Percentiles rank a stretch among this genome's conserved stretches.
These are phyloP conservation scores for Cadophora sp. DNA, from an alignment of 2,329 filamentous ascomycete species.

Conservation along the genomic window DNA sequence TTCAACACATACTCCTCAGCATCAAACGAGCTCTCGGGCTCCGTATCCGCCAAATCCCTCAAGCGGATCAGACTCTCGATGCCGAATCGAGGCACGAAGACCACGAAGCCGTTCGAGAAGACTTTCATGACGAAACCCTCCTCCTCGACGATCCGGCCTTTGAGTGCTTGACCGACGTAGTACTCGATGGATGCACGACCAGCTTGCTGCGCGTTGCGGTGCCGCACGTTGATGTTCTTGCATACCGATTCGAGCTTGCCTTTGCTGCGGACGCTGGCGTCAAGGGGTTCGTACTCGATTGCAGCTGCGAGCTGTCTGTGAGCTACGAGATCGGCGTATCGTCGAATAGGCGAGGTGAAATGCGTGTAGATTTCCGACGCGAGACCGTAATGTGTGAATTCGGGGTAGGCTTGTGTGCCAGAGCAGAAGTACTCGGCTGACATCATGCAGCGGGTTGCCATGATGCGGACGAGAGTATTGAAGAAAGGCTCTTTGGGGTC, in stretches of 20 bases:
- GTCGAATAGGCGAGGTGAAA: constrained; percentile 95
- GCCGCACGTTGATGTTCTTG: constrained; percentile 97
- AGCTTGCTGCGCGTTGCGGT: constrained; percentile 96
- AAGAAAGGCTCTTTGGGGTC: constrained; percentile 90
- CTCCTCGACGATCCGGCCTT: constrained; percentile 76
- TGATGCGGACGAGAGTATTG: constrained; percentile 96
- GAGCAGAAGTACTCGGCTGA: constrained; percentile 98
- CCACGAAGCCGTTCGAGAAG: constrained; percentile 96
- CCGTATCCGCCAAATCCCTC: constrained; percentile 78
- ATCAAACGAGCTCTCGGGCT: constrained; percentile 84
- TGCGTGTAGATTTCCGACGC: constrained; percentile 98
- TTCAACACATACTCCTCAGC: constrained; percentile 82
- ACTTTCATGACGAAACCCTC: constrained; percentile 97
- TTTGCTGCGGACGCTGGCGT: constrained; percentile 80
- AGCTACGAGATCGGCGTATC: constrained; percentile 95
- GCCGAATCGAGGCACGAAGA: constrained; percentile 93
- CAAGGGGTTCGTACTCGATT: constrained; percentile 89
- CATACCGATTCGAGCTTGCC: constrained; percentile 90
- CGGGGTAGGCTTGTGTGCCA: constrained; percentile 88
- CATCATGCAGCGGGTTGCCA: constrained; percentile 99
- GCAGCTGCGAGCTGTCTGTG: constrained; percentile 95
- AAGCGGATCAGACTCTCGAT: constrained; percentile 92
- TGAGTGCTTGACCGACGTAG: constrained; percentile 95
- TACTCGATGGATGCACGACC: constrained; percentile 95
- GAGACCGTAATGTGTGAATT: constrained; percentile 96